A percentile compares a stretch with the other conserved stretches of the same genome.
Evolutionary conservation across 164 flowering plant species (phyloP).

Genomic region (Akebia trifoliata): DNA sequence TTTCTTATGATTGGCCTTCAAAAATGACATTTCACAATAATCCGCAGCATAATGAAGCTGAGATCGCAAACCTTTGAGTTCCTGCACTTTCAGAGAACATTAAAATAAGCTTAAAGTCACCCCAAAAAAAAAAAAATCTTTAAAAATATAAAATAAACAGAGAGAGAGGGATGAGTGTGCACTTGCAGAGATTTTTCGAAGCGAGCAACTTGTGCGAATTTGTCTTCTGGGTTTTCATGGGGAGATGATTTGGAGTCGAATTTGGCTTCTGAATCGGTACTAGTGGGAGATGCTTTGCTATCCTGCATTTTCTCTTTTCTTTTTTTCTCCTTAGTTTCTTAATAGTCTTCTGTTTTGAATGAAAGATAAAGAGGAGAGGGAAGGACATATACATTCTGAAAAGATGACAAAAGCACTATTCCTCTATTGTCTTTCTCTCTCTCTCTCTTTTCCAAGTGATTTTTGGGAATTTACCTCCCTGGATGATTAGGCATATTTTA

Average conservation of each 20-base stretch:
- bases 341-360: no score
- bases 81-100: constrained; percentile 30
- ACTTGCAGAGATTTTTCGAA: constrained; percentile 45
- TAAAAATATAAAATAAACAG: background rate
- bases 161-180: constrained; percentile 1
- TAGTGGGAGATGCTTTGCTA: constrained; percentile 1
- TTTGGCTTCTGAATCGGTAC: background rate
- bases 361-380: no score
- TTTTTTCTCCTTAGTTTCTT: no score
- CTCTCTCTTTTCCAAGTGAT: no score
- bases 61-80: constrained; percentile 57
- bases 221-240: constrained; percentile 5
- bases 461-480: no score
- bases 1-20: constrained; percentile 44
- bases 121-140: background rate
- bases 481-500: no score
- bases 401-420: no score
- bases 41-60: constrained; percentile 81
- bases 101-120: background rate
- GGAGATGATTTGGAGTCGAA: constrained; percentile 3
- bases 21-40: constrained; percentile 52
- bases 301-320: constrained; percentile 7
- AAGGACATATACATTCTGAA: no score
- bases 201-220: constrained; percentile 17
- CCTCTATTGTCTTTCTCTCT: no score